Evolutionary conservation across 176 grass and related monocot genomes (phyloP), one percentile per base, ranked within the genome.

Genomic region (Zoysia japonica): DNA sequence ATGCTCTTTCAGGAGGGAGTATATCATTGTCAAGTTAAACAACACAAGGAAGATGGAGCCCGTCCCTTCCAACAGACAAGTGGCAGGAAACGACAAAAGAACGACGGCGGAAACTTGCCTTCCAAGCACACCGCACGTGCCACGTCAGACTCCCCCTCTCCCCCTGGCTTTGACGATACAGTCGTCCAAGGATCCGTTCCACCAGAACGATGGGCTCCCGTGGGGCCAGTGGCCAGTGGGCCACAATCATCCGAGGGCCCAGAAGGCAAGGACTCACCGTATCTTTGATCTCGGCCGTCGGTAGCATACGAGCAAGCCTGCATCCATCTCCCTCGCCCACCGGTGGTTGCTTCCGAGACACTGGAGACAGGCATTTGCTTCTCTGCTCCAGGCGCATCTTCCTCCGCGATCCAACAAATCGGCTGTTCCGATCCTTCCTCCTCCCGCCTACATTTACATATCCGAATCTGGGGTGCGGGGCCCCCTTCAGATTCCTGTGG

Each of bases 131-230:
- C 2, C 36, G 14, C 74, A 78, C 68, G 42, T 38, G 78, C 11
- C 78, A 86, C 78, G 84, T 86, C 71, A 41, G 78, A 70, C 63
- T 11, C 11, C 35, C 61, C 4, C 40, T 6, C 41, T n/a, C n/a
- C 45, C 19, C 3, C 9, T 2, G 4, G 61, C 11, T 37, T 64
- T 39, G 11, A 64, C 56, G 41, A 44, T 55, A 51, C 67, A 78
- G 52, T 39, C 80, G 68, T 73, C 38, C 80, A 46, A 83, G 80
- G 61, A 61, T 83, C 86, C 80, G 9, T 71, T 77, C 73, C 56
- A 41, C 38, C 65, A 15, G 61, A 59, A 48, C 15, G 1, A 59
- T 66, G 49, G 66, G 75, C 8, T 42, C 46, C 54, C 0, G 17
- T 36, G 44, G 20, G 47, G 47, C 61, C 28, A 28, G 28, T 28